phyloP scores from a whole-genome alignment of 805 yeast species.

The Starmerella stigmatis region DNA sequence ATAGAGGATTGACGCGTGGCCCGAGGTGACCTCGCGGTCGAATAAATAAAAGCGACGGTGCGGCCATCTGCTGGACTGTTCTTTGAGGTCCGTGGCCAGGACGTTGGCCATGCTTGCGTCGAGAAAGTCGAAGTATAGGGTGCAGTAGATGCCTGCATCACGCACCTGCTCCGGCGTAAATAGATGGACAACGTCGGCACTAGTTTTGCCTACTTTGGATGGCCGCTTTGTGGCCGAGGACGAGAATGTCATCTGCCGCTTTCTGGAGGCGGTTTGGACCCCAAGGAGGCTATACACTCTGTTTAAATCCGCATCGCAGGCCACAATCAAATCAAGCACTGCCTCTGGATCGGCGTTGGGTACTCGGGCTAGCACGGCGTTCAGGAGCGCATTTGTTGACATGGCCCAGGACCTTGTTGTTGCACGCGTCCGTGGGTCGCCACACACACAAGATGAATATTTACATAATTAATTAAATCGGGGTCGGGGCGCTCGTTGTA shows the following conservation, averaged over 20 bases:
- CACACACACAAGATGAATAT: background rate
- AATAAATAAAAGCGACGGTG: conserved; percentile 48
- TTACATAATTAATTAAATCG: background rate
- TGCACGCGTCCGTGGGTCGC: background rate
- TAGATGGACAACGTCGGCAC: conserved; percentile 28
- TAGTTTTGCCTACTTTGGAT: conserved; percentile 8
- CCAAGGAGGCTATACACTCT: conserved; percentile 36
- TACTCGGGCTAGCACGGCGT: conserved; percentile 28
- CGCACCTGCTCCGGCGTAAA: conserved; percentile 44
- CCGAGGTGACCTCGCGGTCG: conserved; percentile 50
- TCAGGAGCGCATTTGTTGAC: conserved; percentile 23
- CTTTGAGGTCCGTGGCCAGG: conserved; percentile 36
- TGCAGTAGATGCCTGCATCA: conserved; percentile 37
- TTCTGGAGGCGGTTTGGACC: conserved; percentile 11
- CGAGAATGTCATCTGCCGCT: conserved; percentile 21
- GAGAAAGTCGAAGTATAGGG: conserved; percentile 43
- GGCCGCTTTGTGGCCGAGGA: conserved; percentile 7
- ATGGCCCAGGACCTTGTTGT: no score
- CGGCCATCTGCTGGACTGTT: conserved; percentile 35
- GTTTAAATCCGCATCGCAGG: conserved; percentile 45
- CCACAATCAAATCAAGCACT: conserved; percentile 42
- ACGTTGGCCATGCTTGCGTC: conserved; percentile 41
- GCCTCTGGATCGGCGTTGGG: conserved; percentile 37
- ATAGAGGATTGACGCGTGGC: conserved; percentile 41
- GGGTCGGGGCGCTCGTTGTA: no score